Evolutionary conservation across 1,284 basidiomycete species (phyloP), one percentile per base, ranked within the genome.

Genomic region (Fomitopsis palustris): DNA sequence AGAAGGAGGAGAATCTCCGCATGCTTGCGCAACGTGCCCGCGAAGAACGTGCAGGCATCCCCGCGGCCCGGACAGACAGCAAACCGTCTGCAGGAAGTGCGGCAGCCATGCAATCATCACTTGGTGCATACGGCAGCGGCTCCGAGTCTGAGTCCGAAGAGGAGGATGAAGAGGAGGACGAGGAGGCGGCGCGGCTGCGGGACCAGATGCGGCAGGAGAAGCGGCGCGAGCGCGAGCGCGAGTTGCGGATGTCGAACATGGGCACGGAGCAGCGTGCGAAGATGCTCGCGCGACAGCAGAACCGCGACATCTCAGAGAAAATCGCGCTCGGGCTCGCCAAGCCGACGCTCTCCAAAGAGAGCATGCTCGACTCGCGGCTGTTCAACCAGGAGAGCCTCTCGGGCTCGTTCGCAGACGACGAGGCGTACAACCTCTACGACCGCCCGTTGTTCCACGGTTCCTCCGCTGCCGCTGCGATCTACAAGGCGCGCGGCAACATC

Each of bases 201-300:
- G 96, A 98, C 73, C 78, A 90, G 65, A 95, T 98, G 83, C 85
- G 96, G 56, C 80, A 84, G 56, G 95, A 98, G 81, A 95, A 98
- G 79, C 83, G 93, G 68, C 84, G 89, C 59, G 95, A 99, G 72
- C 87, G 96, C 37, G 96, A 99, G 78, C 88, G 96, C 55, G 96
- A 99, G 77, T 87, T 99, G 88, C 85, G 97, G 60, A 97, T 99
- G 95, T 95, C 86, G 75, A 98, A 98, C 71, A 99, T 99, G 97
- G 97, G 97, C 38, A 88, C 89, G 37, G 97, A 99, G 76, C 92
- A 95, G 72, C 86, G 97, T 6, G 95, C 97, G 25, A 97, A 97
- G 78, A 88, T 94, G 82, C 81, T 99, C 57, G 94, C 96, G 25
- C 86, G 91, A 60, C 93, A 98, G 71, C 95, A 95, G 78, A 98